A percentile compares a stretch with the other conserved stretches of the same genome.
These are phyloP conservation scores for Sclerotinia nivalis DNA, from an alignment of 2,329 filamentous ascomycete species.

Conservation along the genomic window DNA sequence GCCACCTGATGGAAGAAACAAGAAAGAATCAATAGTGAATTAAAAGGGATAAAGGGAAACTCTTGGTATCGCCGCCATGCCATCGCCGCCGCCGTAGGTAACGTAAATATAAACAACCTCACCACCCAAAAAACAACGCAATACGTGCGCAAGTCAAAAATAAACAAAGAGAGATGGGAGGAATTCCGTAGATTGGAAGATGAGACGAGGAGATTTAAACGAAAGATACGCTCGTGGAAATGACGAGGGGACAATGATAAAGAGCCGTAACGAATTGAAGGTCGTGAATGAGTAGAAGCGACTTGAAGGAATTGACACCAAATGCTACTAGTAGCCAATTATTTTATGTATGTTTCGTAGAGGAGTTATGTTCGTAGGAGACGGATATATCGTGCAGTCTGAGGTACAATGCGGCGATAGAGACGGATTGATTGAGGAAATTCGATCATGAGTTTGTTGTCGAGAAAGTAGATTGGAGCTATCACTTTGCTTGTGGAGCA, in stretches of 20 bases:
- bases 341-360: conserved; percentile 7
- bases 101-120: conserved; percentile 18
- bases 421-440: neutral
- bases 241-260: neutral
- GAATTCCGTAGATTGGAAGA: conserved; percentile 8
- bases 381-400: neutral
- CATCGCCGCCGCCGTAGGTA: conserved; percentile 15
- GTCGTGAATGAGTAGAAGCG: conserved; percentile 2
- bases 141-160: conserved; percentile 10
- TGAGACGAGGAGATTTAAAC: neutral
- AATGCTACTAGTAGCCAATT: neutral
- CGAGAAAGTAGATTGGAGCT: neutral
- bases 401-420: conserved; percentile 4
- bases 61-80: conserved; percentile 37
- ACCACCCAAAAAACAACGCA: neutral
- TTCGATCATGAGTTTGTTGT: neutral
- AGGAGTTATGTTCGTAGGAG: conserved; percentile 14
- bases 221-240: conserved; percentile 7
- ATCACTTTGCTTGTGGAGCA: conserved; percentile 24
- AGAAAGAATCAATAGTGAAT: conserved; percentile 15
- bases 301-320: neutral
- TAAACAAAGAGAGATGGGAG: conserved; percentile 14
- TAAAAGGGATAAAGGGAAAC: conserved; percentile 25
- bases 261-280: neutral
- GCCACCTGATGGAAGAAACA: neutral